Base-by-base conservation (phyloP, 1,139 yeast genomes). In the Maudiozyma humilis region DNA sequence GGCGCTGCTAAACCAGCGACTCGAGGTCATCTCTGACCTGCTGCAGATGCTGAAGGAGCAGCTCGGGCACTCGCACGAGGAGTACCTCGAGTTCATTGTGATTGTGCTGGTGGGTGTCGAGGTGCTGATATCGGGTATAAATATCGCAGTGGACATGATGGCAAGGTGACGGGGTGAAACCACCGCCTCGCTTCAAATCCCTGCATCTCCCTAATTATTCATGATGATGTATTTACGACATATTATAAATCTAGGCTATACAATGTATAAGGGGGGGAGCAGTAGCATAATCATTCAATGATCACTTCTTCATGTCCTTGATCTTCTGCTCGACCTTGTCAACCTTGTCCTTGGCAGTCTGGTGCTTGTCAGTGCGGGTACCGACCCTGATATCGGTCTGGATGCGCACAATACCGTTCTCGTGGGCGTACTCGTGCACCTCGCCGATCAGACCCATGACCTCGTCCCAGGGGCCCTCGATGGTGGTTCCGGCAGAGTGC, bases 31-130 rank as follows among this genome's bases (percentile, higher is more conserved):
- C 45, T 81, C 94, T 4, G 98, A 91, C 65, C 72, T 91, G 55
- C 69, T 91, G 51, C 96, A 87, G 62, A 89, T 91, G 97, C 74
- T 91, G 56, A 91, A 91, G 63, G 98, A 91, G 60, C 98, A 91
- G 65, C 72, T 91, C 57, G 96, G 96, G 1, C 96, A 89, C 63
- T 82, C 85, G 0, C 93, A 82, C 54, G 79, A 89, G 62, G 97
- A 91, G 64, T 88, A 88, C 54, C 72, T 91, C 51, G 98, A 91
- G 63, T 82, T 87, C 55, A 84, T 91, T 41, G 96, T 91, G 31
- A 89, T 91, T 48, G 80, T 89, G n/a, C 69, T 91, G 45, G 94
- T 91, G 50, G 95, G 91, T 1, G 93, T 87, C 5, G 95, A 89
- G 64, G 95, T 91, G 8, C 65, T 89, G 44, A 95, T 91, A 7